Percentiles rank a stretch among this genome's conserved stretches.
These are phyloP conservation scores for Sarocladiaceae sp. DNA, from an alignment of 2,329 filamentous ascomycete genomes.

Conservation along the genomic window DNA sequence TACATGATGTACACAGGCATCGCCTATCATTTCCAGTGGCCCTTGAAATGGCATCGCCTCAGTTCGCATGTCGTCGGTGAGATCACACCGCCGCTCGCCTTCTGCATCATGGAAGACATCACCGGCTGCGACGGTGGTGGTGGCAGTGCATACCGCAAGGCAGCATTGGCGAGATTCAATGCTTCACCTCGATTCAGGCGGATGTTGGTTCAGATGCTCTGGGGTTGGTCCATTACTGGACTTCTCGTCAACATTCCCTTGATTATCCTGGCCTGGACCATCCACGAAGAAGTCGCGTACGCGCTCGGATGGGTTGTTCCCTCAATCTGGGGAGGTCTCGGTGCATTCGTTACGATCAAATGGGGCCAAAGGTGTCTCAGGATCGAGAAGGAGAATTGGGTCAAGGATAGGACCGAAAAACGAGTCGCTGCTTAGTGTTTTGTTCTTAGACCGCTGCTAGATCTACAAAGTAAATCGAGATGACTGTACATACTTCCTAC, in stretches of 20 bases:
- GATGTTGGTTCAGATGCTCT: conserved; percentile 19
- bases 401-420: conserved; percentile 4
- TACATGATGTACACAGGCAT: conserved; percentile 26
- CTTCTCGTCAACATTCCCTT: conserved; percentile 16
- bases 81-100: conserved; percentile 48
- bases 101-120: conserved; percentile 57
- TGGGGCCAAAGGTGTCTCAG: conserved; percentile 12
- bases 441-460: too few relatives aligned
- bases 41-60: conserved; percentile 32
- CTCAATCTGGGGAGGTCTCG: conserved; percentile 12
- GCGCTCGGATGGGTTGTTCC: conserved; percentile 13
- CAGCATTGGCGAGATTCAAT: conserved; percentile 19
- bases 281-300: conserved; percentile 14
- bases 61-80: conserved; percentile 52
- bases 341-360: conserved; percentile 12
- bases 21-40: conserved; percentile 11
- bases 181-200: conserved; percentile 20
- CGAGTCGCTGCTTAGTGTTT: neutral
- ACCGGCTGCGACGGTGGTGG: conserved; percentile 58
- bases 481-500: too few relatives aligned
- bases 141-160: conserved; percentile 17
- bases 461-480: too few relatives aligned
- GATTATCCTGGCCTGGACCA: conserved; percentile 12
- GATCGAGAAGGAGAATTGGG: conserved; percentile 14
- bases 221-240: conserved; percentile 20